Evolutionary conservation across 768 basidiomycete species (phyloP).

Genomic region (Hypholoma sublateritium): DNA sequence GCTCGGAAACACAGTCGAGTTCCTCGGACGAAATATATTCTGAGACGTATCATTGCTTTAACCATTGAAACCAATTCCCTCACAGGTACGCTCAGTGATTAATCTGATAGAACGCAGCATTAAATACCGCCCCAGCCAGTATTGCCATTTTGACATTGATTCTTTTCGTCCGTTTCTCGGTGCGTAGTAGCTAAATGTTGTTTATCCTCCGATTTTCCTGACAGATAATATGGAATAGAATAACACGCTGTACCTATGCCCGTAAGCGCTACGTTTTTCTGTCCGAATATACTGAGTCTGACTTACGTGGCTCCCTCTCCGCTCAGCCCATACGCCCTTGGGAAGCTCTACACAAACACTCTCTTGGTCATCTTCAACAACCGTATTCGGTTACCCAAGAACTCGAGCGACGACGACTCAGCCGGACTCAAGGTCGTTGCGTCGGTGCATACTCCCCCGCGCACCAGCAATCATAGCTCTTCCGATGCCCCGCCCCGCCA

Average conservation of each 20-base stretch:
- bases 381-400: not conserved
- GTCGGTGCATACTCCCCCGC: too few species aligned
- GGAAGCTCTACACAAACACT: slow-evolving; percentile 6
- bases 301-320: not conserved
- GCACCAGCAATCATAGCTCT: too few species aligned
- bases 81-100: not conserved
- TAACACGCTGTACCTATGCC: slow-evolving; percentile 1
- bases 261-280: not conserved
- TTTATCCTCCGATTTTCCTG: not conserved
- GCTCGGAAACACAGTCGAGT: slow-evolving; percentile 1
- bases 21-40: not conserved
- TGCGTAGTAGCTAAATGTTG: not conserved
- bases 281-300: not conserved
- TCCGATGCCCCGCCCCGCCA: too few species aligned
- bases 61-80: slow-evolving; percentile 3
- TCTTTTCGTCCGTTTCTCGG: not conserved
- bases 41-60: slow-evolving; percentile 3
- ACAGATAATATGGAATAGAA: not conserved
- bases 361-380: slow-evolving; percentile 8
- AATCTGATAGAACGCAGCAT: not conserved
- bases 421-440: not conserved
- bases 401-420: not conserved
- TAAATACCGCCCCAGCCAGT: not conserved
- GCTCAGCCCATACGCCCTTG: not conserved
- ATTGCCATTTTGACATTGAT: not conserved